Evolutionary conservation across 139 green algal genomes (phyloP), one percentile per base, ranked within the genome.

Genomic region (Tetraselmis striata): DNA sequence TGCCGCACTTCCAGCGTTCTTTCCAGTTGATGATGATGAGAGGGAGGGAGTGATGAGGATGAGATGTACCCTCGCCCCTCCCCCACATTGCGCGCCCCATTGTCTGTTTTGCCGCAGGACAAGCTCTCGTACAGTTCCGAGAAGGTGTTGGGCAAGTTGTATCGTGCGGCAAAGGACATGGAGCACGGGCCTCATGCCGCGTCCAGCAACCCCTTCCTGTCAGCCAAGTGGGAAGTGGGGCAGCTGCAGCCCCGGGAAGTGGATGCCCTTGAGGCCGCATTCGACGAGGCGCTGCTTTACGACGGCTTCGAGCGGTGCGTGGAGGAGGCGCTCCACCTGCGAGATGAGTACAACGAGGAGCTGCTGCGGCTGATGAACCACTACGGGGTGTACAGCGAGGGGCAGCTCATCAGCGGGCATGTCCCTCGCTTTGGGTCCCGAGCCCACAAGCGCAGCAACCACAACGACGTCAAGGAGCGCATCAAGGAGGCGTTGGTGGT

Each of bases 311-410:
- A n/a, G n/a, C n/a, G n/a, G n/a, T n/a, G n/a, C n/a, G n/a, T n/a
- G n/a, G n/a, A n/a, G n/a, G n/a, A n/a, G 11, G 45, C 45, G 18
- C 18, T 5, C 45, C 11, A 67, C 45, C 45, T 67, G 1, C 45
- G 58, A 26, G 26, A 23, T 0, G 30, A n/a, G 45, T 82, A 82
- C 58, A 29, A 82, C 28, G 18, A 24, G 24, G 27, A 77, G 45
- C 79, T 82, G 45, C 1, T 82, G 0, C 24, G 30, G 22, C 29
- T 82, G 32, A 82, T 82, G 79, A 77, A 32, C 45, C 45, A 82
- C 32, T 77, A 77, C 27, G 79, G 28, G 0, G 79, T 82, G 45
- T 28, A 77, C 11, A 45, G 31, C 58, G 79, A 82, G 79, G 45
- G 32, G 2, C 29, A 82, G 79, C 30, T 82, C 0, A 32, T 82